Conservation (phyloP, 345 rosid genomes). For the Aethionema arabicum region DNA sequence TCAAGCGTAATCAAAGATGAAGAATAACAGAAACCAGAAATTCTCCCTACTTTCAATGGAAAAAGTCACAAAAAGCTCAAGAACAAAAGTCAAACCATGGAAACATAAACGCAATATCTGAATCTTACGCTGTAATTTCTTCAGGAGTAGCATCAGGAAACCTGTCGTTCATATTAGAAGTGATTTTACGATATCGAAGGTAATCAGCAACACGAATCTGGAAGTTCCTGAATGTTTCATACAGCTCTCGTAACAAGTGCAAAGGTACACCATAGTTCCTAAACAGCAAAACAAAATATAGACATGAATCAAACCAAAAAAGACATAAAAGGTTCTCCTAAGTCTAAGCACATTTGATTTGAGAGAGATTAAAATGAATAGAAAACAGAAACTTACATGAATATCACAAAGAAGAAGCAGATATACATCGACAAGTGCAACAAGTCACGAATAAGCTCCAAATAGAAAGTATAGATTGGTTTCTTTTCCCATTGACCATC, state of each 20-base stretch:
- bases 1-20: conserved; percentile 10
- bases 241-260: conserved; percentile 93
- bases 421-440: conserved; percentile 92
- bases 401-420: conserved; percentile 95
- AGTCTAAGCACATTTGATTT: background rate
- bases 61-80: no score
- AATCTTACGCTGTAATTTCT: conserved; percentile 81
- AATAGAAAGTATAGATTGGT: conserved; percentile 90
- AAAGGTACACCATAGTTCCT: conserved; percentile 98
- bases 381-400: conserved; percentile 65
- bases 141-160: conserved; percentile 95
- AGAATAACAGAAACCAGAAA: background rate
- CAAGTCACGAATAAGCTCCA: conserved; percentile 94
- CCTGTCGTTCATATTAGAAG: conserved; percentile 96
- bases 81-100: no score
- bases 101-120: background rate
- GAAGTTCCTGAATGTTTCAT: conserved; percentile 96
- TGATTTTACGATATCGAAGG: conserved; percentile 84
- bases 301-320: background rate
- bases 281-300: conserved; percentile 17
- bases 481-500: conserved; percentile 98
- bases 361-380: conserved; percentile 4
- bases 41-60: conserved; percentile 5
- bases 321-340: conserved; percentile 3
- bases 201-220: conserved; percentile 91